Percentiles rank a stretch among this genome's conserved stretches.
Evolutionary conservation across 1,284 basidiomycete genomes (phyloP).

Genomic region (Malassezia psittaci): DNA sequence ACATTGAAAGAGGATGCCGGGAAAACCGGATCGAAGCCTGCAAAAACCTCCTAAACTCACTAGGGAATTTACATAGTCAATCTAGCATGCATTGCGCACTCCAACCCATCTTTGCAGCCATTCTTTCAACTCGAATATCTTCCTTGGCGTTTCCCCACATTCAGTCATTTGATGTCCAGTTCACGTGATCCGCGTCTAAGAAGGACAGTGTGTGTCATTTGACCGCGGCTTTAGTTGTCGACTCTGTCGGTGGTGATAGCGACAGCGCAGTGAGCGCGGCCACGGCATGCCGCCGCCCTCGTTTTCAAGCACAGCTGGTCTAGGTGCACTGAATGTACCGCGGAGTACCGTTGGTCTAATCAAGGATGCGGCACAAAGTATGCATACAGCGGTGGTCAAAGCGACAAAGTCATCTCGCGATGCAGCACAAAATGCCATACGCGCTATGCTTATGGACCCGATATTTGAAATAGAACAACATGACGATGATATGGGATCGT

Average conservation of each 20-base stretch:
- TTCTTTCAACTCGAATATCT: too few relatives aligned
- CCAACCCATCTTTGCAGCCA: too few relatives aligned
- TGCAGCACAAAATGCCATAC: background rate
- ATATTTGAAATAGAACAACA: background rate
- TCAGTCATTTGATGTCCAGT: too few relatives aligned
- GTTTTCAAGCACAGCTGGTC: conserved; percentile 2
- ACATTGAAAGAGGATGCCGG: conserved; percentile 89
- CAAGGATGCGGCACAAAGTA: conserved; percentile 6
- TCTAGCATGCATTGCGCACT: too few relatives aligned
- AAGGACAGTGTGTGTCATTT: too few relatives aligned
- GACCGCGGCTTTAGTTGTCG: too few relatives aligned
- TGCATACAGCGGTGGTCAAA: background rate
- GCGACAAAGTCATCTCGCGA: background rate
- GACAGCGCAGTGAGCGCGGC: too few relatives aligned
- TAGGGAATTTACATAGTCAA: too few relatives aligned
- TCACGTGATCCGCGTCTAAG: too few relatives aligned
- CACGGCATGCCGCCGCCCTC: conserved; percentile 15
- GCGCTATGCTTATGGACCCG: conserved; percentile 8
- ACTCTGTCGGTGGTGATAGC: too few relatives aligned
- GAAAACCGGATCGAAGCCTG: conserved; percentile 52
- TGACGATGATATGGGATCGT: conserved; percentile 3
- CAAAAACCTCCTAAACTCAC: too few relatives aligned
- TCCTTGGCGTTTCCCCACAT: too few relatives aligned
- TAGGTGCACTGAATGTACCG: conserved; percentile 4
- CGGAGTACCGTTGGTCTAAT: conserved; percentile 1